Evolutionary conservation across 2,329 filamentous ascomycete species (phyloP).

Genomic region (Diaporthe ilicicola): DNA sequence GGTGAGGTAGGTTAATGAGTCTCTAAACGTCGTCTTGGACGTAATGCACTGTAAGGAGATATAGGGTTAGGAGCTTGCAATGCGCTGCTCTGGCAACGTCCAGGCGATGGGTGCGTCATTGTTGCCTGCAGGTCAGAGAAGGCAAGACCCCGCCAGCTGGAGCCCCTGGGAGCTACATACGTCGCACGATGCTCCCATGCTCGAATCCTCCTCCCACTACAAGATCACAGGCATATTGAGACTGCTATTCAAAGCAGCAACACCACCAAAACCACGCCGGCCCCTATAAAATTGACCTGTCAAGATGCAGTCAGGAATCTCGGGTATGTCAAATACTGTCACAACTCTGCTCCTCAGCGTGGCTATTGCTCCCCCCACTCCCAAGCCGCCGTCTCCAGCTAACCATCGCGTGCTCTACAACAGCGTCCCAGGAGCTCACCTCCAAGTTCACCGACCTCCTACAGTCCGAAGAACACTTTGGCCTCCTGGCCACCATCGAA

Average conservation of each 20-base stretch:
- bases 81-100: slow-evolving; percentile 6
- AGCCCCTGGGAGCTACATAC: slow-evolving; percentile 22
- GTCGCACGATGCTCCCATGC: slow-evolving; percentile 15
- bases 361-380: not conserved
- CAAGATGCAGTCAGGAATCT: slow-evolving; percentile 35
- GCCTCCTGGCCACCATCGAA: slow-evolving; percentile 75
- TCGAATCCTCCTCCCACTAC: not conserved
- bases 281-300: not conserved
- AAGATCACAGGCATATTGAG: not conserved
- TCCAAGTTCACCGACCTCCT: slow-evolving; percentile 77
- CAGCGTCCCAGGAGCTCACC: slow-evolving; percentile 81
- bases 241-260: not conserved
- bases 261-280: not conserved
- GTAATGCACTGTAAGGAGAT: too few species aligned
- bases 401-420: not conserved
- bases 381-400: not conserved
- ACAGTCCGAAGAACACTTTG: slow-evolving; percentile 68
- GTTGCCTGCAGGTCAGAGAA: slow-evolving; percentile 2
- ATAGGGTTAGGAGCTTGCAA: slow-evolving; percentile 14
- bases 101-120: not conserved
- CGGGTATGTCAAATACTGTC: slow-evolving; percentile 22
- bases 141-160: slow-evolving; percentile 5
- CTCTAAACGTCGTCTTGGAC: not conserved
- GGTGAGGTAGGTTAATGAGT: not conserved
- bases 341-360: too few species aligned